Percentiles rank a stretch among this genome's conserved stretches.
These are phyloP conservation scores for Colletotrichum destructivum DNA, from an alignment of 2,329 filamentous ascomycete species.

Conservation along the genomic window DNA sequence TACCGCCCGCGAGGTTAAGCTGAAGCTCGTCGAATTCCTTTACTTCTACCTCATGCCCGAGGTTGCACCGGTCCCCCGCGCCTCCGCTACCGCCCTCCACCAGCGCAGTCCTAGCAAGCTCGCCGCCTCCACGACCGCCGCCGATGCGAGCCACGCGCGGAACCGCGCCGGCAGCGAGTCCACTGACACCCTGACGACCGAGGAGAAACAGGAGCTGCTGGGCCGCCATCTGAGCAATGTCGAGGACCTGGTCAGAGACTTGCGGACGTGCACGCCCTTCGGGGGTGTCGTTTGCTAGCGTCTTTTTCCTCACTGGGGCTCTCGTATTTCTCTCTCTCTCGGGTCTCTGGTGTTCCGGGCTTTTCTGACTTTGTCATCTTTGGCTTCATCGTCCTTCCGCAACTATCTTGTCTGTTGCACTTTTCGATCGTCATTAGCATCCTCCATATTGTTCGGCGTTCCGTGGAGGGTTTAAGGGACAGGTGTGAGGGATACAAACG, in stretches of 20 bases:
- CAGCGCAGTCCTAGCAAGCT: conserved; percentile 80
- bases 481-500: conserved; percentile 27
- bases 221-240: conserved; percentile 86
- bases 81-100: conserved; percentile 67
- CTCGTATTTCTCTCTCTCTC: conserved; percentile 4
- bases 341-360: conserved; percentile 26
- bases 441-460: conserved; percentile 39
- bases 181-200: conserved; percentile 74
- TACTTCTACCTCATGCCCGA: conserved; percentile 99
- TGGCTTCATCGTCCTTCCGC: conserved; percentile 33
- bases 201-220: conserved; percentile 86
- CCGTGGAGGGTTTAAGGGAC: conserved; percentile 22
- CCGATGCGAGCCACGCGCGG: conserved; percentile 50
- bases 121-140: conserved; percentile 52
- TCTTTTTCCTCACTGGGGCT: conserved; percentile 20
- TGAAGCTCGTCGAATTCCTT: conserved; percentile 96
- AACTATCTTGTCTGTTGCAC: background rate
- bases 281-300: conserved; percentile 69
- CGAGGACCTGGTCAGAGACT: conserved; percentile 86
- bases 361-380: background rate
- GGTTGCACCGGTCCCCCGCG: conserved; percentile 70
- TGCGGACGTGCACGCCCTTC: conserved; percentile 85
- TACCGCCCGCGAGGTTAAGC: conserved; percentile 90
- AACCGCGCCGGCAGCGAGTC: conserved; percentile 55
- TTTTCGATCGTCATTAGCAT: conserved; percentile 21